A percentile compares a stretch with the other conserved stretches of the same genome.
These are phyloP conservation scores for Phytopythium ostracodes DNA, from an alignment of 352 stramenopile species.

Conservation along the genomic window DNA sequence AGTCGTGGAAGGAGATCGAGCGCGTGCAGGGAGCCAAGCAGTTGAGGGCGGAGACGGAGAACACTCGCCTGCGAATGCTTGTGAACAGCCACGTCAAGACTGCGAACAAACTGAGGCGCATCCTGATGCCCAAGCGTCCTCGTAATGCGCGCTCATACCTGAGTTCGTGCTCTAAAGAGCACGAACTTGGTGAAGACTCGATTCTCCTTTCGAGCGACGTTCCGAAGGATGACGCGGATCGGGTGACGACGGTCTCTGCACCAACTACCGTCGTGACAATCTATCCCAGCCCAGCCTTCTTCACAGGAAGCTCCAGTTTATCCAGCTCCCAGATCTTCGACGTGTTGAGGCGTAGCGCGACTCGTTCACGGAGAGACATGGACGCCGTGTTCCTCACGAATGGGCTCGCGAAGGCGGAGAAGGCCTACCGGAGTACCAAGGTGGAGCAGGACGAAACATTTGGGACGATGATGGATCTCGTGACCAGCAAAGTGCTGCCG, in stretches of 20 bases:
- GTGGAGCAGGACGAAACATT: constrained; percentile 10
- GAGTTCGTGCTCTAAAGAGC: background rate
- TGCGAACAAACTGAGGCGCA: constrained; percentile 44
- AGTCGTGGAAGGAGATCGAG: constrained; percentile 39
- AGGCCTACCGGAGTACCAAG: constrained; percentile 11
- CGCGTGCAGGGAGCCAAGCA: constrained; percentile 37
- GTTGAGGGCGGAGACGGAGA: constrained; percentile 42
- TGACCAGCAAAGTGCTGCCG: constrained; percentile 22
- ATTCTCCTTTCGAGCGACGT: too few species aligned
- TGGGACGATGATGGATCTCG: constrained; percentile 19
- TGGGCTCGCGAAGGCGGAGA: constrained; percentile 8
- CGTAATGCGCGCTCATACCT: background rate
- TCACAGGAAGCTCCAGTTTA: background rate
- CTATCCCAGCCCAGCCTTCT: background rate
- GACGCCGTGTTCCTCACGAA: constrained; percentile 6
- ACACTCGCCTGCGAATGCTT: constrained; percentile 48
- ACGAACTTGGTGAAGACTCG: too few species aligned
- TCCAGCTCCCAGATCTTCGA: constrained; percentile 5
- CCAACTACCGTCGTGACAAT: background rate
- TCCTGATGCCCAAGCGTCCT: constrained; percentile 37
- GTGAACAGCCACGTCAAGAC: constrained; percentile 51
- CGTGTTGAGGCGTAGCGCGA: background rate
- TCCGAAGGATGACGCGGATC: background rate
- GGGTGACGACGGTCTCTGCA: too few species aligned
- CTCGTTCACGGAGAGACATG: background rate